Percentiles rank a stretch among this genome's conserved stretches.
Conservation (phyloP, 1,139 yeast genomes). For the Scheffersomyces titani region DNA sequence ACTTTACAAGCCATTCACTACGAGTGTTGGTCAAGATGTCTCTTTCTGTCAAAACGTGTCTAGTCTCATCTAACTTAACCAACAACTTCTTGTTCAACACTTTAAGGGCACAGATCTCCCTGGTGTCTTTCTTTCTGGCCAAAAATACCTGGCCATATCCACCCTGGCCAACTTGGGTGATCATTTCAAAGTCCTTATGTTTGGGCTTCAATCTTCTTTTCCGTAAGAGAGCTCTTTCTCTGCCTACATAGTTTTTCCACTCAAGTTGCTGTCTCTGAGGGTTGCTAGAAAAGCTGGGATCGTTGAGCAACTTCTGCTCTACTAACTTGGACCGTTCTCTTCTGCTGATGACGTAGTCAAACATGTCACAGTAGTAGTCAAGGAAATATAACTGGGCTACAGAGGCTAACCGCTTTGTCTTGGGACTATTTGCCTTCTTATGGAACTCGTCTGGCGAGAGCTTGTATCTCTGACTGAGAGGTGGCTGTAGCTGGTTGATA, state of each 20-base stretch:
- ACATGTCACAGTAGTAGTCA: conserved; percentile 94
- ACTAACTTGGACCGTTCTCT: conserved; percentile 77
- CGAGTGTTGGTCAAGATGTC: conserved; percentile 94
- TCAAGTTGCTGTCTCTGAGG: conserved; percentile 59
- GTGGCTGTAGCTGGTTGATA: conserved; percentile 35
- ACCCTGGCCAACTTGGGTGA: conserved; percentile 99
- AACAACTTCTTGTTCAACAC: conserved; percentile 85
- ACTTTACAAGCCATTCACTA: conserved; percentile 93
- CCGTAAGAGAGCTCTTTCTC: conserved; percentile 83
- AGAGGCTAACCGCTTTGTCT: conserved; percentile 83
- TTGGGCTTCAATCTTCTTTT: conserved; percentile 90
- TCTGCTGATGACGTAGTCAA: conserved; percentile 87
- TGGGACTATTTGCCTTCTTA: conserved; percentile 65
- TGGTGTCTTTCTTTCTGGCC: conserved; percentile 91
- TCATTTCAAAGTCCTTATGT: conserved; percentile 92
- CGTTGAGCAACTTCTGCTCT: conserved; percentile 51
- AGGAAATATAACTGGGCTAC: conserved; percentile 83
- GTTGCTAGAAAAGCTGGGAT: conserved; percentile 39
- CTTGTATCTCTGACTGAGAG: conserved; percentile 14
- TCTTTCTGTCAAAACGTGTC: conserved; percentile 94
- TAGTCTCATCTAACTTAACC: conserved; percentile 89
- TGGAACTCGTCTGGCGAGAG: conserved; percentile 48
- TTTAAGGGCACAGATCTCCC: conserved; percentile 94
- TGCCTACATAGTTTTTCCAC: conserved; percentile 79
- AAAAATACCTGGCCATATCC: conserved; percentile 97